Conservation (phyloP, 257 asterid species). For the Mentha longifolia region DNA sequence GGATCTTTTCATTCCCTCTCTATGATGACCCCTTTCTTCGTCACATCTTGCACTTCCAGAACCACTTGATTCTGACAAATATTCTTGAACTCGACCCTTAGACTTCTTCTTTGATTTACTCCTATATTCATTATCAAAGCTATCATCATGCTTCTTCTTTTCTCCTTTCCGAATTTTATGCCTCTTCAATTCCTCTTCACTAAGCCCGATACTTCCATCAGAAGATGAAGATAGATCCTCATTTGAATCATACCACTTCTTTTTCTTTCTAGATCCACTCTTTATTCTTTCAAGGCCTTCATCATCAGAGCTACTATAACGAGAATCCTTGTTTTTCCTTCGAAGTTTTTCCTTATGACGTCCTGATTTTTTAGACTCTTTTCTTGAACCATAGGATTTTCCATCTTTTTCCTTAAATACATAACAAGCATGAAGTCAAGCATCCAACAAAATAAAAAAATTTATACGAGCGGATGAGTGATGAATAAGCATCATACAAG, state of each 20-base stretch:
- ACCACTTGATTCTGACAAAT: conserved; percentile 45
- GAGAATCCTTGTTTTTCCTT: conserved; percentile 49
- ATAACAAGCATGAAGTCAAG: conserved; percentile 17
- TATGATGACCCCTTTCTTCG: conserved; percentile 30
- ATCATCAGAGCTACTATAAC: conserved; percentile 64
- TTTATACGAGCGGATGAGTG: neutral
- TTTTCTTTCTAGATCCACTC: conserved; percentile 64
- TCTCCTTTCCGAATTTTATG: conserved; percentile 40
- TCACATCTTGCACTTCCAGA: conserved; percentile 47
- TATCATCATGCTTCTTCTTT: conserved; percentile 45
- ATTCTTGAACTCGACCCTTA: conserved; percentile 40
- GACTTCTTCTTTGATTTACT: conserved; percentile 45
- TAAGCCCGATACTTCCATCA: conserved; percentile 48
- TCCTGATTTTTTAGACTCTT: conserved; percentile 51
- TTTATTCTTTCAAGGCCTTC: conserved; percentile 63
- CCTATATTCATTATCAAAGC: conserved; percentile 37
- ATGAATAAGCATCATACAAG: neutral
- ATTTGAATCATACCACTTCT: conserved; percentile 85
- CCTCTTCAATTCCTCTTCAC: conserved; percentile 50
- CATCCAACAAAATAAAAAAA: conserved; percentile 10
- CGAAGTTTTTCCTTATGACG: conserved; percentile 48
- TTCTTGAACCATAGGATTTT: conserved; percentile 39
- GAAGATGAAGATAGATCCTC: conserved; percentile 66
- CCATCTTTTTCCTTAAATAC: conserved; percentile 51
- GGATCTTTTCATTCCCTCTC: conserved; percentile 32